Evolutionary conservation across 2,329 filamentous ascomycete genomes (phyloP), one percentile per base, ranked within the genome.

Genomic region (Penicillium brevicompactum): DNA sequence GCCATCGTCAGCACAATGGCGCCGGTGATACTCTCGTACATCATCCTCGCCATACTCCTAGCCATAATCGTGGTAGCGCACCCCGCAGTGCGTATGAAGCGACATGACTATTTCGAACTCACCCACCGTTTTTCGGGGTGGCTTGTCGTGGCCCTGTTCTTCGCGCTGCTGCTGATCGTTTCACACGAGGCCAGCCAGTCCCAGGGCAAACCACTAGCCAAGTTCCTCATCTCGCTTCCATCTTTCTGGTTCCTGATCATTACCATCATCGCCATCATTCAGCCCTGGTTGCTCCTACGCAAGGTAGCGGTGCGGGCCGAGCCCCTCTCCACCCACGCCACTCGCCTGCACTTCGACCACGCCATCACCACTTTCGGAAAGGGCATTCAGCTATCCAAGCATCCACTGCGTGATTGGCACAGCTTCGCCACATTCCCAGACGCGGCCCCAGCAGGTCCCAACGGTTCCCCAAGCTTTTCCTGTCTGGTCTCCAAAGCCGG

Each of bases 61-160:
- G 66, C 76, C 38, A 87, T 91, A 65, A 78, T 89, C 48, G 73
- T 77, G 45, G 82, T 85, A 49, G 86, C 89, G 2, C 82, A 87
- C 68, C 89, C 89, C 3, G 69, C 71, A 9, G 78, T 91, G 61
- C 84, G 89, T 21, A 77, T 80, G 61, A 81, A 78, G 45, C 78
- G 81, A 58, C 89, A 92, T 75, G 83, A 92, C 71, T 71, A 80
- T 53, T 92, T 91, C 67, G 89, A 92, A 74, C 74, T 83, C 46
- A 82, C 82, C 45, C 89, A 92, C 72, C 86, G 89, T 46, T 91
- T 89, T 70, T 82, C 82, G 5, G 89, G 88, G n/a, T 92, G 89
- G 89, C 78, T 81, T 10, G 78, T 84, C 9, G 76, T 91, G 5
- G 77, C 74, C 1, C 73, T 91, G 31, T 87, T 92, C 67, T 88